Conservation (phyloP, 257 asterid species). For the Nicotiana knightiana region DNA sequence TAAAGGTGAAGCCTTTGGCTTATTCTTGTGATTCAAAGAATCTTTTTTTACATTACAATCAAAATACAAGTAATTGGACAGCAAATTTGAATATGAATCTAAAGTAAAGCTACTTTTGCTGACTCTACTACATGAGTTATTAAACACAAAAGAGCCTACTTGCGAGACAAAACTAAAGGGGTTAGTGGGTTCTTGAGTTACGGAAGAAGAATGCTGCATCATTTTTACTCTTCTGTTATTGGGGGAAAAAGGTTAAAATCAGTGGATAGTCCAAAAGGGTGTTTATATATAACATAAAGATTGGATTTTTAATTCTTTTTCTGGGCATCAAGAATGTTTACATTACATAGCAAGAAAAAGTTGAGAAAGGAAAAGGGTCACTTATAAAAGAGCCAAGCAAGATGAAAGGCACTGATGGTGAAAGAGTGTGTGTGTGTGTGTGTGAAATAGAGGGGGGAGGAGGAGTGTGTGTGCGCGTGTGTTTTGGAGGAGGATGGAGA, state of each 20-base stretch:
- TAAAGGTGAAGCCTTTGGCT: slow-evolving; percentile 47
- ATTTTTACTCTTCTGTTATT: not conserved
- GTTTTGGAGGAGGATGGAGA: slow-evolving; percentile 32
- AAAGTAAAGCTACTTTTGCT: not conserved
- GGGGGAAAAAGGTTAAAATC: not conserved
- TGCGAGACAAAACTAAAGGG: slow-evolving; percentile 45
- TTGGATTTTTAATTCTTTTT: not conserved
- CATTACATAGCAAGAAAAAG: not conserved
- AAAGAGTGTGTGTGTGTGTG: slow-evolving; percentile 5
- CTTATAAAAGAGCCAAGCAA: slow-evolving; percentile 4
- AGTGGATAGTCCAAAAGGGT: not conserved
- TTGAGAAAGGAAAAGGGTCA: not conserved
- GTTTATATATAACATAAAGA: slow-evolving; percentile 6
- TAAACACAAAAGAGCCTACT: slow-evolving; percentile 41
- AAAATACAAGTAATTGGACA: slow-evolving; percentile 47
- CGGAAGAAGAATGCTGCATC: slow-evolving; percentile 77
- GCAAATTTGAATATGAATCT: slow-evolving; percentile 6
- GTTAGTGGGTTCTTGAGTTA: slow-evolving; percentile 58
- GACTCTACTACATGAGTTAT: slow-evolving; percentile 24
- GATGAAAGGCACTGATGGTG: not conserved
- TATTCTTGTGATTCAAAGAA: slow-evolving; percentile 19
- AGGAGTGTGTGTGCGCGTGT: not conserved
- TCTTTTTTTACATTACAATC: slow-evolving; percentile 21
- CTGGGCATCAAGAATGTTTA: not conserved
- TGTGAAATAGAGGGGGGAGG: not conserved